Evolutionary conservation across 2,329 filamentous ascomycete genomes (phyloP).

Genomic region (Paraphaeosphaeria minitans): DNA sequence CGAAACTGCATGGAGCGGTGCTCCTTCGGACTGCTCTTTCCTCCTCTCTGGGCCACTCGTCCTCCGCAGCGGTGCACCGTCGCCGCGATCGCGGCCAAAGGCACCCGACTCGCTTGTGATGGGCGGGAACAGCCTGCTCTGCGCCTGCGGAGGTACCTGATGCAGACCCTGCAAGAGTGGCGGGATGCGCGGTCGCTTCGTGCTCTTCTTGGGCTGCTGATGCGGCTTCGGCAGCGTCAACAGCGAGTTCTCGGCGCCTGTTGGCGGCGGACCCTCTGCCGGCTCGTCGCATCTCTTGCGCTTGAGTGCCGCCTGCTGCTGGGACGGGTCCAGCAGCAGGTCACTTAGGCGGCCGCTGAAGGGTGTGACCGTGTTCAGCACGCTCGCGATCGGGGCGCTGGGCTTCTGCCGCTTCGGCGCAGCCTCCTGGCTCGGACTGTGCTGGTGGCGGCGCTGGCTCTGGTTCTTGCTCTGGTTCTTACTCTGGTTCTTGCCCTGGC

Average conservation of each 20-base stretch:
- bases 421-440: background rate
- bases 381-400: slow-evolving; percentile 42
- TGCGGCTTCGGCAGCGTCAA: slow-evolving; percentile 49
- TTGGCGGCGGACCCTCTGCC: slow-evolving; percentile 17
- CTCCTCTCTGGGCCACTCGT: slow-evolving; percentile 15
- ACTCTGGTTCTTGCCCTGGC: slow-evolving; percentile 6
- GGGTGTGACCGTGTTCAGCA: slow-evolving; percentile 36
- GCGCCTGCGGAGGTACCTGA: slow-evolving; percentile 62
- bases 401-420: slow-evolving; percentile 23
- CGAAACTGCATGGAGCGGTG: background rate
- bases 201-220: slow-evolving; percentile 36
- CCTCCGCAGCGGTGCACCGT: slow-evolving; percentile 20
- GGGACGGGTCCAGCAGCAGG: slow-evolving; percentile 30
- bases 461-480: slow-evolving; percentile 8
- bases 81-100: slow-evolving; percentile 29
- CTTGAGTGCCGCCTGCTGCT: slow-evolving; percentile 25
- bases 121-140: slow-evolving; percentile 64
- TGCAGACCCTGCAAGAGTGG: slow-evolving; percentile 64
- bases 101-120: slow-evolving; percentile 58
- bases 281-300: slow-evolving; percentile 27
- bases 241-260: slow-evolving; percentile 26
- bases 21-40: slow-evolving; percentile 13
- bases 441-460: slow-evolving; percentile 2
- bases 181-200: slow-evolving; percentile 49
- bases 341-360: slow-evolving; percentile 39